Evolutionary conservation across 1,284 basidiomycete species (phyloP), one percentile per base, ranked within the genome.

Genomic region (Flammula alnicola): DNA sequence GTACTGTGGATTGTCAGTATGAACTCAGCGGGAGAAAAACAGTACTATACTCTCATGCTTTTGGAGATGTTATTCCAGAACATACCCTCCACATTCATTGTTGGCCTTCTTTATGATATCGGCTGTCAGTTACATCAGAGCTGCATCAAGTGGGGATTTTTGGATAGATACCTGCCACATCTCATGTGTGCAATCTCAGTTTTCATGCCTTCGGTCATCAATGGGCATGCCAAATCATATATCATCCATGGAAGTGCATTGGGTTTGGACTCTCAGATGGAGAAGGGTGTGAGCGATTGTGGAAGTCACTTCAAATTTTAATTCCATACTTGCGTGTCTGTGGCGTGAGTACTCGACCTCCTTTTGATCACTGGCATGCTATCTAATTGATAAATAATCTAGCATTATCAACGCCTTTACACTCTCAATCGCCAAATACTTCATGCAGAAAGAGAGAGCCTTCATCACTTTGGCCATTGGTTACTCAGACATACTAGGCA

Each of bases 171-270:
- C 46, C 36, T 57, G 0, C 17, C 26, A 10, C 58, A 59, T 2
- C 40, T 69, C 8, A 38, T 35, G 1, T 68, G 63, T 50, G 67
- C 47, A 8, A 53, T 65, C 4, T 66, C 53, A 6, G 53, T 1
- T 67, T 70, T 42, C 68, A 70, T 56, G 66, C 64, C 3, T 70
- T 59, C 51, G 68, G 65, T 1, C 68, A 69, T 45, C 58, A 63
- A 23, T 70, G 66, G 67, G 47, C 63, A 0, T 70, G 66, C 33
- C 67, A 70, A 42, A 25, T 67, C 1, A 52, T 64, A 1, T 69
- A 63, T 42, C 62, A 69, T 42, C 68, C 67, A 1, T 41, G 64
- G 9, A 63, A 64, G 27, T 46, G 63, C 16, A 8, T 14, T 3
- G 63, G 63, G 1, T 69, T 67, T 52, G 68, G 68, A 1, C 46